Evolutionary conservation across 2,329 filamentous ascomycete species (phyloP).

Genomic region (Capronia epimyces): DNA sequence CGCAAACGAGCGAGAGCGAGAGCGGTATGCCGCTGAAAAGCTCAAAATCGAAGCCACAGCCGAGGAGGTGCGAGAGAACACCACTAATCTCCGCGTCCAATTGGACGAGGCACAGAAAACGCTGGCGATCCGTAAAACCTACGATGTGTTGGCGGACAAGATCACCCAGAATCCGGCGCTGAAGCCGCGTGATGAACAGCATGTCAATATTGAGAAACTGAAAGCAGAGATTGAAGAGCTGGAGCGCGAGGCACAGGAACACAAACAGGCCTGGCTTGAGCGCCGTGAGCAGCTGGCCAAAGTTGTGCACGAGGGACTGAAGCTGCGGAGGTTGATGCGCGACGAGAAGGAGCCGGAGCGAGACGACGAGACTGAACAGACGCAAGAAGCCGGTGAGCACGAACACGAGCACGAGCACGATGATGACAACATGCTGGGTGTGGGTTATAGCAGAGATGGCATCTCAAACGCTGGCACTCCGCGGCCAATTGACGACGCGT

Average conservation of each 20-base stretch:
- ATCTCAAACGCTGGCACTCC: constrained; percentile 47
- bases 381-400: not conserved
- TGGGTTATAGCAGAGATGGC: constrained; percentile 38
- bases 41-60: constrained; percentile 72
- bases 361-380: constrained; percentile 71
- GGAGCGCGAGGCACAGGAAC: constrained; percentile 75
- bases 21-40: constrained; percentile 77
- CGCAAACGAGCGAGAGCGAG: constrained; percentile 76
- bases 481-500: constrained; percentile 44
- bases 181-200: constrained; percentile 77
- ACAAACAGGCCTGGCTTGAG: constrained; percentile 77
- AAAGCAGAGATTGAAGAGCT: constrained; percentile 84
- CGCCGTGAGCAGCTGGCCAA: constrained; percentile 78
- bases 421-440: constrained; percentile 47
- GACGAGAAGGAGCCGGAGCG: constrained; percentile 63
- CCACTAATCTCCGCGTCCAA: constrained; percentile 64
- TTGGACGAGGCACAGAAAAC: constrained; percentile 71
- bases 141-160: constrained; percentile 80
- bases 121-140: constrained; percentile 72
- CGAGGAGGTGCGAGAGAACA: constrained; percentile 70
- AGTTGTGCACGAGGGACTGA: constrained; percentile 87
- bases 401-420: too few relatives aligned
- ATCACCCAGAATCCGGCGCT: constrained; percentile 77
- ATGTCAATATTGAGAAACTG: constrained; percentile 69
- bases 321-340: constrained; percentile 75